These are phyloP conservation scores for Penicillium concentricum DNA, from an alignment of 2,329 filamentous ascomycete genomes.

Conservation along the genomic window DNA sequence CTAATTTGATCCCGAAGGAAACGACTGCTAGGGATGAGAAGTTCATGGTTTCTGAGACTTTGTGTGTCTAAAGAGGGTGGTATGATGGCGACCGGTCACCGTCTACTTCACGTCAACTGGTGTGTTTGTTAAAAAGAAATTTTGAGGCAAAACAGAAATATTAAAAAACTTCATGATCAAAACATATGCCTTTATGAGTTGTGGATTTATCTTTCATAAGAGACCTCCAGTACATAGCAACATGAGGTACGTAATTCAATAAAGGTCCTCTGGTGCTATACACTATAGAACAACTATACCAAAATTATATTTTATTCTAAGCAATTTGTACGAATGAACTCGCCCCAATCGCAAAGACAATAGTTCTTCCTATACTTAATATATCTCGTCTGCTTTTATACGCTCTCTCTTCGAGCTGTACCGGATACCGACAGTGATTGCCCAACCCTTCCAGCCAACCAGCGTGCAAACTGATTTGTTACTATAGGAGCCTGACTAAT, in stretches of 20 bases:
- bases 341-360: background rate
- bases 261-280: too few species aligned
- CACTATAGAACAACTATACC: too few species aligned
- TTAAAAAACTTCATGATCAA: background rate
- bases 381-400: background rate
- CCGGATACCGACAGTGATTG: constrained; percentile 37
- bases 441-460: too few species aligned
- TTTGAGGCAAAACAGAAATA: too few species aligned
- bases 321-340: background rate
- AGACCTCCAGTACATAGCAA: too few species aligned
- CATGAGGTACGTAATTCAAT: too few species aligned
- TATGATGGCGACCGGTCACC: background rate
- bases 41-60: background rate
- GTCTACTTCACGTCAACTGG: background rate
- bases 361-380: background rate
- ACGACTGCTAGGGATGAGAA: background rate
- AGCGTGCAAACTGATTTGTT: background rate
- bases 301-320: too few species aligned
- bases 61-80: background rate
- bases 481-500: background rate
- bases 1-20: background rate
- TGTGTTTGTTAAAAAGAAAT: background rate
- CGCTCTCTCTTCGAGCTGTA: constrained; percentile 33
- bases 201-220: background rate
- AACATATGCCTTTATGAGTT: background rate